phyloP scores from a whole-genome alignment of 441 rosid species.

The Erysimum cheiri region DNA sequence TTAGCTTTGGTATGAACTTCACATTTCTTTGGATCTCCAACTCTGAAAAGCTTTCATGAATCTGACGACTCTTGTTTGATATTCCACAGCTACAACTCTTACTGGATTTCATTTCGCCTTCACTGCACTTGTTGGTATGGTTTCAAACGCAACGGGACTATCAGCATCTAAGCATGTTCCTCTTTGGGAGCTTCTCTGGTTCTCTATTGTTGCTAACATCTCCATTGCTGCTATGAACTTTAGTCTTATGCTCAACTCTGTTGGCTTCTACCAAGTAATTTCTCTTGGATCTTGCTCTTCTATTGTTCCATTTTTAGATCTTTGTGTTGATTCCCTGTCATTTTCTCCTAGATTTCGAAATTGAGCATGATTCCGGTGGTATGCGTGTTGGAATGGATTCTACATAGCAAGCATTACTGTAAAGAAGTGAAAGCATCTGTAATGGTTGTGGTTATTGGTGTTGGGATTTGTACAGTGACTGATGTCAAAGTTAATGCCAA shows the following conservation, averaged over 20 bases:
- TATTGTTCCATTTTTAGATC: not conserved
- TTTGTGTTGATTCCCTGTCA: not conserved
- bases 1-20: slow-evolving; percentile 62
- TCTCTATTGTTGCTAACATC: slow-evolving; percentile 79
- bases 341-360: slow-evolving; percentile 71
- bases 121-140: slow-evolving; percentile 87
- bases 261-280: slow-evolving; percentile 86
- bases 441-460: slow-evolving; percentile 86
- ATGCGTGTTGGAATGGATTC: slow-evolving; percentile 93
- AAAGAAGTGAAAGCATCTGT: slow-evolving; percentile 82
- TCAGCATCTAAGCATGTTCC: slow-evolving; percentile 83
- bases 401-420: slow-evolving; percentile 80
- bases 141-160: slow-evolving; percentile 87
- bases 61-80: not conserved
- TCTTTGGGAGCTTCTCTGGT: slow-evolving; percentile 97
- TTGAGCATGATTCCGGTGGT: slow-evolving; percentile 98
- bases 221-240: slow-evolving; percentile 94
- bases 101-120: slow-evolving; percentile 95
- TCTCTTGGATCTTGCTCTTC: not conserved
- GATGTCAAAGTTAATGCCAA: slow-evolving; percentile 93
- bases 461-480: slow-evolving; percentile 94
- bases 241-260: slow-evolving; percentile 96
- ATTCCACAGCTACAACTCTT: slow-evolving; percentile 72
- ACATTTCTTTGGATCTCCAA: not conserved
- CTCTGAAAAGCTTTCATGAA: not conserved